These are phyloP conservation scores for Trametes cinnabarina DNA, from an alignment of 768 basidiomycete species.

Conservation along the genomic window DNA sequence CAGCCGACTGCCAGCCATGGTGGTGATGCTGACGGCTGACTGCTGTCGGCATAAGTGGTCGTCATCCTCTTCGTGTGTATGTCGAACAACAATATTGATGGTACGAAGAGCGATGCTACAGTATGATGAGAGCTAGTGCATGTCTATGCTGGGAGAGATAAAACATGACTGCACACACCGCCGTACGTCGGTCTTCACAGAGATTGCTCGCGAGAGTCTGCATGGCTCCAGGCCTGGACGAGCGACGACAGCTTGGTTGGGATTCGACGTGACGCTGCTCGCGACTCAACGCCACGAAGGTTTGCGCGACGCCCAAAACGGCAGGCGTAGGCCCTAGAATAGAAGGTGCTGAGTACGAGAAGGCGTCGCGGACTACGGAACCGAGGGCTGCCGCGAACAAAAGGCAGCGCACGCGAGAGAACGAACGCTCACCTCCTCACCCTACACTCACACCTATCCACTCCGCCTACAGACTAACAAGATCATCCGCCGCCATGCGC, in stretches of 20 bases:
- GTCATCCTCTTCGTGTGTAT: too few relatives aligned
- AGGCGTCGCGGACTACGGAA: slow-evolving; percentile 28
- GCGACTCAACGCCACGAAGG: neutral
- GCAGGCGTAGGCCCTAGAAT: slow-evolving; percentile 11
- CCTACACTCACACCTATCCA: slow-evolving; percentile 3
- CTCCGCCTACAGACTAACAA: slow-evolving; percentile 7
- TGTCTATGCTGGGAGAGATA: too few relatives aligned
- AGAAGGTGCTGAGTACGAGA: slow-evolving; percentile 24
- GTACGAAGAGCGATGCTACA: too few relatives aligned
- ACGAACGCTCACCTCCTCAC: slow-evolving; percentile 8
- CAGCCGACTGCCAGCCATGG: too few relatives aligned
- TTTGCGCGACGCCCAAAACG: neutral
- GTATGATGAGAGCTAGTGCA: too few relatives aligned
- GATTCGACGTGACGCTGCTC: neutral
- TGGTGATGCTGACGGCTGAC: too few relatives aligned
- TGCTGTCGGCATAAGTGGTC: too few relatives aligned
- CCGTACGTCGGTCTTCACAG: too few relatives aligned
- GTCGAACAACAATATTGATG: too few relatives aligned
- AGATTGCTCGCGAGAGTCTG: too few relatives aligned
- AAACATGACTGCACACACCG: too few relatives aligned
- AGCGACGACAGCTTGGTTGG: too few relatives aligned
- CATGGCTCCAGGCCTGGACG: neutral
- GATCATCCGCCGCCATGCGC: slow-evolving; percentile 27
- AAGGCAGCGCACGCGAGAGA: neutral
- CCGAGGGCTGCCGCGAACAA: neutral